phyloP scores from a whole-genome alignment of 2,329 filamentous ascomycete genomes.

The Colletotrichum tanaceti region DNA sequence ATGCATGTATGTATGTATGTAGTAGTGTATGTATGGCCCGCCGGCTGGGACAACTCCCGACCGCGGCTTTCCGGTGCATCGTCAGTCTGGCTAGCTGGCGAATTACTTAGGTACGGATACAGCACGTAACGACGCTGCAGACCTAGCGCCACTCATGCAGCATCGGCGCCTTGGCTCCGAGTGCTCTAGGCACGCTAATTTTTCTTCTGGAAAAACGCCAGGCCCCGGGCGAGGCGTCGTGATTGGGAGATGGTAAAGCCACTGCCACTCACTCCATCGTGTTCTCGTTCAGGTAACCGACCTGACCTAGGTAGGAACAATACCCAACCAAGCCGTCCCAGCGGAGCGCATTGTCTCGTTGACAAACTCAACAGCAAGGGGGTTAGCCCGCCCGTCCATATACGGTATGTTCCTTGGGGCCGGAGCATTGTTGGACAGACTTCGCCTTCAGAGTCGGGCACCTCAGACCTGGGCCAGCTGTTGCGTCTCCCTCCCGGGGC shows the following conservation, averaged over 20 bases:
- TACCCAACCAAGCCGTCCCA: constrained; percentile 8
- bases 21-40: not conserved
- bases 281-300: constrained; percentile 9
- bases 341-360: not conserved
- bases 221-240: constrained; percentile 12
- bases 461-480: not conserved
- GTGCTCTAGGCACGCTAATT: constrained; percentile 17
- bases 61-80: constrained; percentile 9
- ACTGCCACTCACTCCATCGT: not conserved
- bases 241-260: constrained; percentile 16
- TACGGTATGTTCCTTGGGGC: not conserved
- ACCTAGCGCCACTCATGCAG: constrained; percentile 28
- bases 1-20: too few species aligned
- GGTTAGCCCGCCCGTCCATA: too few species aligned
- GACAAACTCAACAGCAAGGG: constrained; percentile 6
- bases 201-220: constrained; percentile 29
- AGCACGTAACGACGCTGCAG: constrained; percentile 26
- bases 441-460: not conserved
- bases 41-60: constrained; percentile 13
- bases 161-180: constrained; percentile 22
- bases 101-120: too few species aligned
- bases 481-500: too few species aligned
- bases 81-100: not conserved
- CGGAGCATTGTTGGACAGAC: too few species aligned
- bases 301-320: not conserved